Evolutionary conservation across 1,139 yeast genomes (phyloP).

Genomic region (Yamadazyma dendronema): DNA sequence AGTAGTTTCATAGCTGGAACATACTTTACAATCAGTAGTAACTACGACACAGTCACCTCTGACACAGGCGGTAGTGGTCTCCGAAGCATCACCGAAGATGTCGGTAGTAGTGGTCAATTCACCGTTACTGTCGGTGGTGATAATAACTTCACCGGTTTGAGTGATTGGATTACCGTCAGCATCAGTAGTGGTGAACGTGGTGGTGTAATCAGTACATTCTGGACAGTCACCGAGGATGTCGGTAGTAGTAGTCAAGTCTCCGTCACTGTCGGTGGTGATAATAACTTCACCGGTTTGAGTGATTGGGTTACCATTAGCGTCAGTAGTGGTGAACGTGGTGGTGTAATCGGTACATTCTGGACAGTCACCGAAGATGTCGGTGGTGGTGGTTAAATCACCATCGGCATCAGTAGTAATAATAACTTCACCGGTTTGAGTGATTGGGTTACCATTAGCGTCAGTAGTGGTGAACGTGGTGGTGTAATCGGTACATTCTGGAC

Average conservation of each 20-base stretch:
- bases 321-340: background rate
- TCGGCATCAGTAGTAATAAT: too few species aligned
- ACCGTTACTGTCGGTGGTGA: slow-evolving; percentile 13
- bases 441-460: too few species aligned
- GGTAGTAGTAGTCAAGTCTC: slow-evolving; percentile 11
- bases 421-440: too few species aligned
- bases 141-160: slow-evolving; percentile 8
- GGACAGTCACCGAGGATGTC: slow-evolving; percentile 10
- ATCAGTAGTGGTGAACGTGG: slow-evolving; percentile 5
- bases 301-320: too few species aligned
- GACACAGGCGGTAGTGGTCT: slow-evolving; percentile 8
- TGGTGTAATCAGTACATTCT: slow-evolving; percentile 7
- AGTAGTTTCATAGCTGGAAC: slow-evolving; percentile 3
- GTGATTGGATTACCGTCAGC: slow-evolving; percentile 4
- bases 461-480: slow-evolving; percentile 20
- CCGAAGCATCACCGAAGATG: too few species aligned
- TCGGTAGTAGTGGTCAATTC: slow-evolving; percentile 8
- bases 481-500: slow-evolving; percentile 15
- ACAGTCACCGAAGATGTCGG: slow-evolving; percentile 1
- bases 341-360: slow-evolving; percentile 1
- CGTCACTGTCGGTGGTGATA: slow-evolving; percentile 10
- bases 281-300: too few species aligned
- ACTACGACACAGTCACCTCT: slow-evolving; percentile 10
- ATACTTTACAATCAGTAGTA: slow-evolving; percentile 5
- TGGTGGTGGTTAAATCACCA: background rate